These are phyloP conservation scores for Wickerhamiella nectarea DNA, from an alignment of 805 yeast genomes.

Conservation along the genomic window DNA sequence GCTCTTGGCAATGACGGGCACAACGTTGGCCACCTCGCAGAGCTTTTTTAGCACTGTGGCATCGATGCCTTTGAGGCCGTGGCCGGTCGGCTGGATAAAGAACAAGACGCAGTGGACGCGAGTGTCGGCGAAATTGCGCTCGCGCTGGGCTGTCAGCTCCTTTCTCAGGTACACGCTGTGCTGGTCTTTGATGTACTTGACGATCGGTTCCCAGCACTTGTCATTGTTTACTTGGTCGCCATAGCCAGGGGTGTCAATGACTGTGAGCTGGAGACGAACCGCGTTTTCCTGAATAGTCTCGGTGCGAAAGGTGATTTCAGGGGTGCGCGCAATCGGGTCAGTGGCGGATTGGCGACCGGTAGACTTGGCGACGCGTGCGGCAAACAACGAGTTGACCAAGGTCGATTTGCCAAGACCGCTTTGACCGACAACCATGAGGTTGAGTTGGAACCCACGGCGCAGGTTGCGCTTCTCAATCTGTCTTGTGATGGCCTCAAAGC, in stretches of 20 bases:
- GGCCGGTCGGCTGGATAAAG: conserved; percentile 79
- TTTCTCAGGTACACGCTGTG: conserved; percentile 81
- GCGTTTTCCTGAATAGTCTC: conserved; percentile 63
- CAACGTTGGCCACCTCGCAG: conserved; percentile 81
- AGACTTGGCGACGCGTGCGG: conserved; percentile 62
- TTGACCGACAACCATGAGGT: conserved; percentile 80
- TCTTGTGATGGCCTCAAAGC: conserved; percentile 89
- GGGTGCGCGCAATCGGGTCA: conserved; percentile 72
- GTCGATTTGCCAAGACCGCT: conserved; percentile 95
- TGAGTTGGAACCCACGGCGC: conserved; percentile 88
- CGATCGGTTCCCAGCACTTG: conserved; percentile 92
- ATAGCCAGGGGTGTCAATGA: conserved; percentile 95
- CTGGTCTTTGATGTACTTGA: conserved; percentile 89
- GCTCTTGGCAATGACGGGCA: conserved; percentile 89
- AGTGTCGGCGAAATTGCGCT: conserved; percentile 64
- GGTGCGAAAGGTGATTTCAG: conserved; percentile 47
- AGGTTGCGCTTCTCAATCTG: conserved; percentile 88
- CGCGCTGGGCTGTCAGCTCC: conserved; percentile 91
- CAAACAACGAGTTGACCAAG: conserved; percentile 75
- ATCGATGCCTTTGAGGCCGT: conserved; percentile 75
- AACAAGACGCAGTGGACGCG: conserved; percentile 89
- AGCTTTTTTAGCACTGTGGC: conserved; percentile 68
- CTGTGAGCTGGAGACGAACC: conserved; percentile 70
- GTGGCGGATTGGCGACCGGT: conserved; percentile 53
- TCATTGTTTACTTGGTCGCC: conserved; percentile 94